Conservation (phyloP, 1,284 basidiomycete species). For the Mycena sp. region DNA sequence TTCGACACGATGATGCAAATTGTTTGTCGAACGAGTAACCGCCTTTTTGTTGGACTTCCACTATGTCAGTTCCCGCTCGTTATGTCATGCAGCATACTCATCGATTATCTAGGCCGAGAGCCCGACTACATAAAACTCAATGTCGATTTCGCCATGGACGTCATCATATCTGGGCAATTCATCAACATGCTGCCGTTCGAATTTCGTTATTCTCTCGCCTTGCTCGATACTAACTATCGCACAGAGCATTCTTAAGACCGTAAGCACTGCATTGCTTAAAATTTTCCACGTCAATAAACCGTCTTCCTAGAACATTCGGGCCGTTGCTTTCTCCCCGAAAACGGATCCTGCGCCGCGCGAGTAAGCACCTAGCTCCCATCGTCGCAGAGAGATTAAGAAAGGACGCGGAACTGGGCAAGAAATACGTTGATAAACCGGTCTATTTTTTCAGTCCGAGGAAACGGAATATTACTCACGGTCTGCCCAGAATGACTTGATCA, state of each 20-base stretch:
- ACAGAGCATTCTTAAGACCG: conserved; percentile 46
- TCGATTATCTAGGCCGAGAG: conserved; percentile 40
- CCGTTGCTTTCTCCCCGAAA: conserved; percentile 35
- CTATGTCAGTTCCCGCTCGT: conserved; percentile 42
- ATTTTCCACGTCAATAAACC: neutral
- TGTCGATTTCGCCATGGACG: conserved; percentile 48
- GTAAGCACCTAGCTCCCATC: conserved; percentile 47
- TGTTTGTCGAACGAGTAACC: conserved; percentile 49
- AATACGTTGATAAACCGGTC: conserved; percentile 44
- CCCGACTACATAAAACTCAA: conserved; percentile 49
- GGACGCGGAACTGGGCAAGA: conserved; percentile 46
- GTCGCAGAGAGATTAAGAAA: conserved; percentile 52
- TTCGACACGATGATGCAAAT: conserved; percentile 48
- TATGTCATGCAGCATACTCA: neutral
- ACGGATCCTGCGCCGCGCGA: conserved; percentile 36
- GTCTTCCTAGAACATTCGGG: conserved; percentile 37
- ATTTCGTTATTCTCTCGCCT: neutral
- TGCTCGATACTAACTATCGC: neutral
- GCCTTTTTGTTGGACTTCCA: conserved; percentile 48
- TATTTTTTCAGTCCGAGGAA: conserved; percentile 2
- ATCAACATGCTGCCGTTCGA: conserved; percentile 47
- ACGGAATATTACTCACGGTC: neutral
- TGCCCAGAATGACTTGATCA: conserved; percentile 40
- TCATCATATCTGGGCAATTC: conserved; percentile 41
- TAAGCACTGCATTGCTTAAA: conserved; percentile 36